Evolutionary conservation across 768 basidiomycete species (phyloP).

Genomic region (Boletus eberwhitei): DNA sequence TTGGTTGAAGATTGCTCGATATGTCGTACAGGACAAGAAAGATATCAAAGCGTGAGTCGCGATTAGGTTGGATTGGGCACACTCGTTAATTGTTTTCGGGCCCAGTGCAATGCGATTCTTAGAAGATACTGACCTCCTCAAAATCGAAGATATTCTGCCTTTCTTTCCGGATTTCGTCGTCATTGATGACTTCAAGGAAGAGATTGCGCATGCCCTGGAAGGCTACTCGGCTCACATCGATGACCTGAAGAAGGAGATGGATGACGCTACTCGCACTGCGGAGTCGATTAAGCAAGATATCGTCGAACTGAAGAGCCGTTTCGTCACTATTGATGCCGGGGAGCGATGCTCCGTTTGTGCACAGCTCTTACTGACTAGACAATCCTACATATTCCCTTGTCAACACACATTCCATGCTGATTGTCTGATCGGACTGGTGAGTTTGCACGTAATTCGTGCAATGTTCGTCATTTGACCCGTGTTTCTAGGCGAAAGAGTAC

Average conservation of each 20-base stretch:
- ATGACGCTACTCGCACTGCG: conserved; percentile 87
- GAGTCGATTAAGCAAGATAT: conserved; percentile 95
- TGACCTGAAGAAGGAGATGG: conserved; percentile 88
- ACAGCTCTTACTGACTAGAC: conserved; percentile 72
- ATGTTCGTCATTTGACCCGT: background rate
- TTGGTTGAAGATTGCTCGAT: conserved; percentile 98
- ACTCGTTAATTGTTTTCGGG: background rate
- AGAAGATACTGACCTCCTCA: conserved; percentile 90
- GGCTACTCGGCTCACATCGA: conserved; percentile 93
- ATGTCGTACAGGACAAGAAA: conserved; percentile 96
- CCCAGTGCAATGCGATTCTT: conserved; percentile 93
- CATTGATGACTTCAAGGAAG: conserved; percentile 99
- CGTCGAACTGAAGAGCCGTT: conserved; percentile 76
- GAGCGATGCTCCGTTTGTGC: conserved; percentile 86
- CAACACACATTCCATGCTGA: conserved; percentile 98
- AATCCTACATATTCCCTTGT: conserved; percentile 99
- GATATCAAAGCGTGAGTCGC: conserved; percentile 91
- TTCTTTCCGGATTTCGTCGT: conserved; percentile 99
- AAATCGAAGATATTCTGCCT: conserved; percentile 97
- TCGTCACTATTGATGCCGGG: conserved; percentile 84
- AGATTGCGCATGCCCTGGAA: conserved; percentile 94
- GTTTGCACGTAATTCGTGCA: conserved; percentile 29
- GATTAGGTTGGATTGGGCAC: background rate
- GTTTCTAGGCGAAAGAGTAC: conserved; percentile 81
- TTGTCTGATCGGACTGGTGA: conserved; percentile 89